Evolutionary conservation across 257 asterid genomes (phyloP).

Genomic region (Plectranthus barbatus): DNA sequence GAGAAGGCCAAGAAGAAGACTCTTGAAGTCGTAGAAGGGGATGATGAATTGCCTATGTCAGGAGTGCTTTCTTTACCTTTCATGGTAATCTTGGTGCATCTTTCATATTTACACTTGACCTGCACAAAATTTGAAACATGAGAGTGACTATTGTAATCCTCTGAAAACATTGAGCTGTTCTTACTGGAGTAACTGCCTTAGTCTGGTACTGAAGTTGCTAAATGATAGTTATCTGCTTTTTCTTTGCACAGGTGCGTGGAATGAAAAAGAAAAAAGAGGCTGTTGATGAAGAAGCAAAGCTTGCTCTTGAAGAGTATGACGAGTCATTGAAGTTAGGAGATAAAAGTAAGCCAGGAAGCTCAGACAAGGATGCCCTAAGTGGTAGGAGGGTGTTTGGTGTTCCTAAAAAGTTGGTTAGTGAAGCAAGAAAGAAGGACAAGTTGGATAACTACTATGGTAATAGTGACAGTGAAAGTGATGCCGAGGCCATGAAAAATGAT

Average conservation of each 20-base stretch:
- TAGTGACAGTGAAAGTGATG: constrained; percentile 70
- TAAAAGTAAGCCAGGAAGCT: constrained; percentile 22
- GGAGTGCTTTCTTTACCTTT: constrained; percentile 90
- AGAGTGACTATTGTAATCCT: background rate
- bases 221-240: background rate
- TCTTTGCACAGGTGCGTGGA: constrained; percentile 48
- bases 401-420: constrained; percentile 38
- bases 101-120: constrained; percentile 1
- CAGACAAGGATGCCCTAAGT: constrained; percentile 29
- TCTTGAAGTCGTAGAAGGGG: constrained; percentile 43
- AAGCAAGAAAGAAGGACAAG: constrained; percentile 29
- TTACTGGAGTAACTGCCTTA: background rate
- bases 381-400: constrained; percentile 83
- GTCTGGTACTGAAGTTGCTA: background rate
- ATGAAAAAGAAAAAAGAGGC: constrained; percentile 60
- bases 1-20: constrained; percentile 74
- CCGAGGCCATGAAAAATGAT: constrained; percentile 31
- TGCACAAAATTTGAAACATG: background rate
- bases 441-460: constrained; percentile 52
- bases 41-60: constrained; percentile 62
- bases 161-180: background rate
- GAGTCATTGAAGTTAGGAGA: constrained; percentile 53
- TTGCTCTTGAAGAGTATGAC: constrained; percentile 70
- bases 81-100: constrained; percentile 51
- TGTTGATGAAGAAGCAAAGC: constrained; percentile 75